Conservation (phyloP, 176 grass and related monocot species). For the Triticum dicoccoides region DNA sequence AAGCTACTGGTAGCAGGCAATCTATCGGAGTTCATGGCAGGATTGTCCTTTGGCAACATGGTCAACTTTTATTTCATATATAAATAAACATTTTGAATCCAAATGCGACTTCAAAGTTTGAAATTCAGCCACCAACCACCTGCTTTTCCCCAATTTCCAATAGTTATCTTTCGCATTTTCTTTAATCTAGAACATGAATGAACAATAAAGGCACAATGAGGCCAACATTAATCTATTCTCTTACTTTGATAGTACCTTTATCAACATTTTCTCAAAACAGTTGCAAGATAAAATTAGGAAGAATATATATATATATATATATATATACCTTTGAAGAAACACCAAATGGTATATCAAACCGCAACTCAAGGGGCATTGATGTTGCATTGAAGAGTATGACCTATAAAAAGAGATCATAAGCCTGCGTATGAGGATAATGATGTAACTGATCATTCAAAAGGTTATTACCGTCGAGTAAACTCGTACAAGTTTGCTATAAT, state of each 20-base stretch:
- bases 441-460: constrained; percentile 35
- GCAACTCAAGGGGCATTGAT: constrained; percentile 79
- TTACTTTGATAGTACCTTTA: constrained; percentile 1
- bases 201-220: constrained; percentile 5
- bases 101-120: background rate
- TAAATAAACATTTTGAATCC: background rate
- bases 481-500: constrained; percentile 87
- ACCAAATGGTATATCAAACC: constrained; percentile 94
- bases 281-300: constrained; percentile 25
- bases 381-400: constrained; percentile 91
- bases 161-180: background rate
- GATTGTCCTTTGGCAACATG: background rate
- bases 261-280: background rate
- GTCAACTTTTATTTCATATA: background rate
- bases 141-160: background rate
- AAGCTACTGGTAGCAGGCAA: background rate
- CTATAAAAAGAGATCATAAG: constrained; percentile 47
- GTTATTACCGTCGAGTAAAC: constrained; percentile 85
- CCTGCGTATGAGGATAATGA: constrained; percentile 15
- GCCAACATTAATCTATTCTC: constrained; percentile 7
- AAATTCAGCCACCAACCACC: background rate
- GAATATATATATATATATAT: background rate
- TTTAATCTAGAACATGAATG: background rate
- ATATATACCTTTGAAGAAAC: constrained; percentile 82
- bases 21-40: background rate